Evolutionary conservation across 805 yeast genomes (phyloP).

Genomic region (Isabelozyma heimii): DNA sequence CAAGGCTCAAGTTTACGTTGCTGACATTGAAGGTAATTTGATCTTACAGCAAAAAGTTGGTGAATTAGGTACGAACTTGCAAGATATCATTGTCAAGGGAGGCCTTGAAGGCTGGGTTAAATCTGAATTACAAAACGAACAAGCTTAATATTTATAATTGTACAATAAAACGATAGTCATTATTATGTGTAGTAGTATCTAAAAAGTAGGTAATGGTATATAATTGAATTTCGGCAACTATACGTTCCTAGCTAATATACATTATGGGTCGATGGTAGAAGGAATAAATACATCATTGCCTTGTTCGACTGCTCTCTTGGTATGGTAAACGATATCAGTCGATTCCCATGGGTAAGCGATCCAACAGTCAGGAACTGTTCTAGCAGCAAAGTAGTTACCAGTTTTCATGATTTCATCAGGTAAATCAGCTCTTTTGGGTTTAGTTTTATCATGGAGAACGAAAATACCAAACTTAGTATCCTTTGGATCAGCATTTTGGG

Average conservation of each 20-base stretch:
- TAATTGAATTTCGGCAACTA: background rate
- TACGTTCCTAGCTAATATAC: background rate
- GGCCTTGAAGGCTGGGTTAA: constrained; percentile 99
- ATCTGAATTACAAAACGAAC: constrained; percentile 48
- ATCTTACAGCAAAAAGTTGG: constrained; percentile 87
- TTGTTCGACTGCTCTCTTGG: constrained; percentile 68
- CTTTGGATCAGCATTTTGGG: constrained; percentile 45
- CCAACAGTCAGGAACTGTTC: constrained; percentile 77
- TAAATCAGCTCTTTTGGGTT: constrained; percentile 68
- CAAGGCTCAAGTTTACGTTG: constrained; percentile 74
- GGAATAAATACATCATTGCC: constrained; percentile 61
- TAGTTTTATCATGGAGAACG: constrained; percentile 74
- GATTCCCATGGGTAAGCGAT: constrained; percentile 89
- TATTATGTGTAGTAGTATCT: background rate
- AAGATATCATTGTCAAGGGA: constrained; percentile 94
- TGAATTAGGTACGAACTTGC: constrained; percentile 91
- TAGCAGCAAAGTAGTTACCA: constrained; percentile 68
- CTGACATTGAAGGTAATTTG: constrained; percentile 58
- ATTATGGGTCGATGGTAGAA: constrained; percentile 10
- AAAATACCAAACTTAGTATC: constrained; percentile 68
- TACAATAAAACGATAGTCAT: background rate
- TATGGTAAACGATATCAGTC: constrained; percentile 70
- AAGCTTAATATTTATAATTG: background rate
- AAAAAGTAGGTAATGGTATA: background rate
- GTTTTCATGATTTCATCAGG: constrained; percentile 61